Evolutionary conservation across 768 basidiomycete species (phyloP), one percentile per base, ranked within the genome.

Genomic region (Tricholoma hemisulphureum): DNA sequence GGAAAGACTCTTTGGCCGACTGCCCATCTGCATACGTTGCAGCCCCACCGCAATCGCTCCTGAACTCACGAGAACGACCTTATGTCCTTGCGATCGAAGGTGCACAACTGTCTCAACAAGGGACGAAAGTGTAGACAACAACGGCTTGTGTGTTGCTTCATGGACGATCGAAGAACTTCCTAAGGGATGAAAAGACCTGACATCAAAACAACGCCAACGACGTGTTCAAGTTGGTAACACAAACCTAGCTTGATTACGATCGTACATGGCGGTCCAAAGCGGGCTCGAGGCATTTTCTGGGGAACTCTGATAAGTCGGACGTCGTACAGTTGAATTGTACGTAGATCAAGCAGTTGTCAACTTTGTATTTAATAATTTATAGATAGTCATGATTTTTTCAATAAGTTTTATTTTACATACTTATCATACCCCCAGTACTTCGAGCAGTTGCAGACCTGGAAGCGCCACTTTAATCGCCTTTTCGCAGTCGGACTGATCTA

Each of bases 31-130:
- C 97, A 99, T 98, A 37, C 95, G 81, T 69, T 94, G 88, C 59
- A 98, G 71, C 0, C 97, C 97, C 16, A 98, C 93, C 0, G 89
- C 97, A 58, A 98, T 98, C n/a, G 97, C 97, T 1, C 97, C 97
- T 20, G 95, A 97, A 65, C 91, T 94, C 58, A 97, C 94, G 10
- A 99, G 84, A 4, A 98, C 92, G 54, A 98, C 92, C 66, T 94
- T 90, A 75, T 99, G 96, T 0, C 96, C 96, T 41, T 87, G 77
- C 5, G 78, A 75, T 48, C 87, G 84, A 14, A 99, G 82, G 31
- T 84, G 74, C 14, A 93, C 81, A 13, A 94, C 93, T 0, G 93
- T 93, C 72, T 99, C 96, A 29, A 95, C 95, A 45, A 98, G 80
- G 0, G 92, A 86, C 0, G 96, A 97, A 26, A 99, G 82, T 3